A percentile compares a stretch with the other conserved stretches of the same genome.
These are phyloP conservation scores for Cicer chorassanicum DNA, from an alignment of 306 rosid species.

Conservation along the genomic window DNA sequence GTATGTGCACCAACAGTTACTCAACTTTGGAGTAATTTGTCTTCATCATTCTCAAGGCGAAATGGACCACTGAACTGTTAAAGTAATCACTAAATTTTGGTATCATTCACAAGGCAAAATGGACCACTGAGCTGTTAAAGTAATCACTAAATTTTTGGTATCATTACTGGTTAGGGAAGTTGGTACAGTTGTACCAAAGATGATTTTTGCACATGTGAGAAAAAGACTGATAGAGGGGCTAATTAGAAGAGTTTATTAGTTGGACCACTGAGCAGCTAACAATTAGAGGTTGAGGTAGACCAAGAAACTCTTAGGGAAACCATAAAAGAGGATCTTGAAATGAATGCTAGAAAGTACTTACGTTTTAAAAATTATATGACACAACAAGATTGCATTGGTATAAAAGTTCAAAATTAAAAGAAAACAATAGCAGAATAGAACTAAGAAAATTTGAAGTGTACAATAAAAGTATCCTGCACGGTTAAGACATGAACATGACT, in stretches of 20 bases:
- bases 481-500: background rate
- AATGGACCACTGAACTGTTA: background rate
- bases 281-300: slow-evolving; percentile 7
- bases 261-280: background rate
- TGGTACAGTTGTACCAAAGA: background rate
- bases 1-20: background rate
- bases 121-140: background rate
- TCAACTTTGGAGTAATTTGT: background rate
- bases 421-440: background rate
- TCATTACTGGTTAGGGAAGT: background rate
- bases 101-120: background rate
- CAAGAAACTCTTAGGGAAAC: slow-evolving; percentile 16
- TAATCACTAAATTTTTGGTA: background rate
- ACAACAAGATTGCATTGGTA: background rate
- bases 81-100: background rate
- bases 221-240: background rate
- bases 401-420: background rate
- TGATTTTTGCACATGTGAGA: slow-evolving; percentile 4
- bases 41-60: background rate
- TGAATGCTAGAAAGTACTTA: slow-evolving; percentile 16
- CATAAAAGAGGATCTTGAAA: background rate
- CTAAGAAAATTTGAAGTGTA: background rate
- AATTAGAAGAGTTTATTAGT: slow-evolving; percentile 5
- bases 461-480: background rate
- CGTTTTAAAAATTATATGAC: background rate